Evolutionary conservation across 768 basidiomycete genomes (phyloP).

Genomic region (Vishniacozyma victoriae): DNA sequence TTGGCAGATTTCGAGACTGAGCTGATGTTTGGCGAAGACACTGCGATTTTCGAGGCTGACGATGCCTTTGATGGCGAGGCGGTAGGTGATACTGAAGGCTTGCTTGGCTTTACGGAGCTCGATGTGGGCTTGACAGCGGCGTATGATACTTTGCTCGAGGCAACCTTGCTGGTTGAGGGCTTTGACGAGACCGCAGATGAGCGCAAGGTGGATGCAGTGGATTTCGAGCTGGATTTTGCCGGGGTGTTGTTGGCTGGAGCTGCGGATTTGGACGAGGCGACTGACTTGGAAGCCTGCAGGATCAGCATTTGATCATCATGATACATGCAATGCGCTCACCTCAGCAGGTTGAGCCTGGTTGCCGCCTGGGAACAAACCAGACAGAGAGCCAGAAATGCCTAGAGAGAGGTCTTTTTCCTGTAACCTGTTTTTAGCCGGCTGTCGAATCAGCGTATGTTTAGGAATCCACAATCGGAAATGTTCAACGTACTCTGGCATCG

Average conservation of each 20-base stretch:
- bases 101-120: not conserved
- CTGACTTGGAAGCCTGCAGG: not conserved
- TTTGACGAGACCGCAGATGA: too few species aligned
- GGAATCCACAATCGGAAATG: not conserved
- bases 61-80: not conserved
- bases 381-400: not conserved
- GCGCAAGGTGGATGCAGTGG: too few species aligned
- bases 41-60: not conserved
- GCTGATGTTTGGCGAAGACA: not conserved
- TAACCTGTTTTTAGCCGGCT: too few species aligned
- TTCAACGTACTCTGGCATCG: too few species aligned
- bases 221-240: not conserved
- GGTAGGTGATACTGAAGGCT: not conserved
- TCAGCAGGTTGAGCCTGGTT: not conserved
- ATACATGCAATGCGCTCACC: not conserved
- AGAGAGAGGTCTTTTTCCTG: too few species aligned
- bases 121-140: not conserved
- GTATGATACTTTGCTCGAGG: too few species aligned
- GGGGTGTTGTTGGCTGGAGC: not conserved
- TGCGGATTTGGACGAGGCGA: not conserved
- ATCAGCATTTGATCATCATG: not conserved
- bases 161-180: too few species aligned
- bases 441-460: not conserved
- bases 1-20: not conserved
- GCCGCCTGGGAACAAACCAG: not conserved